A percentile compares a stretch with the other conserved stretches of the same genome.
Evolutionary conservation across 495 filamentous ascomycete species (phyloP).

Genomic region (Apiosordaria backusii): DNA sequence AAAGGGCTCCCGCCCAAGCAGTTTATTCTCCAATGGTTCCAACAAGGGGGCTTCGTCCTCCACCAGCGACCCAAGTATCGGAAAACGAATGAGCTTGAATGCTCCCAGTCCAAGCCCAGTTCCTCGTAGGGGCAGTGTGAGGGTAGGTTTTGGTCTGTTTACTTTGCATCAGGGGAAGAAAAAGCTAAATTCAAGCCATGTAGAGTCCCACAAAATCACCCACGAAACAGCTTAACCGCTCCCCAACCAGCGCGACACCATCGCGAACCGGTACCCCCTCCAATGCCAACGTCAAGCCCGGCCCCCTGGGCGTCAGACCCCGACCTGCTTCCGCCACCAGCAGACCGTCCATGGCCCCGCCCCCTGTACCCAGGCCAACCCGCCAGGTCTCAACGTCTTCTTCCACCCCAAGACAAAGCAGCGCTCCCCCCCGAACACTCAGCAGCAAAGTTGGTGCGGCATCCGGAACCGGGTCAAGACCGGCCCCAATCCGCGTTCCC

Average conservation of each 20-base stretch:
- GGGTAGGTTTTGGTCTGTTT: constrained; percentile 46
- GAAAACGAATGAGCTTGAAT: constrained; percentile 65
- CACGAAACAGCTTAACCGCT: constrained; percentile 66
- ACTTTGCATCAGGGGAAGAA: too few relatives aligned
- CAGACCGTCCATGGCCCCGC: constrained; percentile 68
- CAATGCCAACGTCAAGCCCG: constrained; percentile 38
- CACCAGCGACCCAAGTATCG: constrained; percentile 47
- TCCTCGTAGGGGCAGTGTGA: constrained; percentile 53
- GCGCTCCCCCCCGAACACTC: constrained; percentile 33
- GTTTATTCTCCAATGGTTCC: constrained; percentile 30
- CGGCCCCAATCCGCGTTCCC: constrained; percentile 9
- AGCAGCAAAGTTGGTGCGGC: constrained; percentile 35
- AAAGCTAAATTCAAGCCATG: not conserved
- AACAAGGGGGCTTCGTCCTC: constrained; percentile 26
- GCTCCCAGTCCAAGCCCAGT: constrained; percentile 63
- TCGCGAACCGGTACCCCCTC: constrained; percentile 62
- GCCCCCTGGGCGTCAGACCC: constrained; percentile 44
- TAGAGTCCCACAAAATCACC: constrained; percentile 78
- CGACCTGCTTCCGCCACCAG: constrained; percentile 42
- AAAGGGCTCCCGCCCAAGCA: constrained; percentile 33
- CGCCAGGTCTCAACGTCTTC: constrained; percentile 36
- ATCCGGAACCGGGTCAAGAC: constrained; percentile 32
- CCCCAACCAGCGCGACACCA: constrained; percentile 51
- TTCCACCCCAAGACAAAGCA: constrained; percentile 27
- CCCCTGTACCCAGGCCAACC: constrained; percentile 39